A percentile compares a stretch with the other conserved stretches of the same genome.
Conservation (phyloP, 768 basidiomycete species). For the Termitomyces eurrhizus region DNA sequence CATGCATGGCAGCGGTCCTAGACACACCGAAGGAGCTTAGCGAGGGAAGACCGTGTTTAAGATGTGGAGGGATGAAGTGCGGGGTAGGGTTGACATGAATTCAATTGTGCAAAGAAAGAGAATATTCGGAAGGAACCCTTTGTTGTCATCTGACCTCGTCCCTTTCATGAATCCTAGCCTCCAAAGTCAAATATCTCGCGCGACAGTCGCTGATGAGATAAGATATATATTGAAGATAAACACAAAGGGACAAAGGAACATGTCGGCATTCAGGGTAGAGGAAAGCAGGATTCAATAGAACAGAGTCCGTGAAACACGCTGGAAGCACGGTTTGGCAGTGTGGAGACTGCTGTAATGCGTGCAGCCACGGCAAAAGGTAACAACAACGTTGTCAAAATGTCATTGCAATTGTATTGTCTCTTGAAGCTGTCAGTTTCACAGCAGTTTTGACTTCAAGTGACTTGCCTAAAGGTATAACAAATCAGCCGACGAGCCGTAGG, state of each 20-base stretch:
- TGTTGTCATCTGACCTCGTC: slow-evolving; percentile 1
- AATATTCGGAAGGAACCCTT: not conserved
- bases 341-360: not conserved
- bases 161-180: not conserved
- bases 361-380: not conserved
- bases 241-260: not conserved
- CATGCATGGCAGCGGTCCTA: not conserved
- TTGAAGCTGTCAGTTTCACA: not conserved
- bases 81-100: slow-evolving; percentile 9
- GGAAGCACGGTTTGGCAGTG: not conserved
- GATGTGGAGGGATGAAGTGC: not conserved
- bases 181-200: slow-evolving; percentile 2
- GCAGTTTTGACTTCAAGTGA: not conserved
- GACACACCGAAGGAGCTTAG: slow-evolving; percentile 1
- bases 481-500: slow-evolving; percentile 9
- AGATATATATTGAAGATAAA: not conserved
- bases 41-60: slow-evolving; percentile 1
- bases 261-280: too few relatives aligned
- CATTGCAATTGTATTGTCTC: not conserved
- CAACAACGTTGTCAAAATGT: not conserved
- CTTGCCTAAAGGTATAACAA: not conserved
- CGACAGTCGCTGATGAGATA: not conserved
- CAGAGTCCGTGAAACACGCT: not conserved
- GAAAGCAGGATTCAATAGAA: not conserved
- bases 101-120: not conserved